Conservation (phyloP, 495 filamentous ascomycete species). For the Xylaria telfairii region DNA sequence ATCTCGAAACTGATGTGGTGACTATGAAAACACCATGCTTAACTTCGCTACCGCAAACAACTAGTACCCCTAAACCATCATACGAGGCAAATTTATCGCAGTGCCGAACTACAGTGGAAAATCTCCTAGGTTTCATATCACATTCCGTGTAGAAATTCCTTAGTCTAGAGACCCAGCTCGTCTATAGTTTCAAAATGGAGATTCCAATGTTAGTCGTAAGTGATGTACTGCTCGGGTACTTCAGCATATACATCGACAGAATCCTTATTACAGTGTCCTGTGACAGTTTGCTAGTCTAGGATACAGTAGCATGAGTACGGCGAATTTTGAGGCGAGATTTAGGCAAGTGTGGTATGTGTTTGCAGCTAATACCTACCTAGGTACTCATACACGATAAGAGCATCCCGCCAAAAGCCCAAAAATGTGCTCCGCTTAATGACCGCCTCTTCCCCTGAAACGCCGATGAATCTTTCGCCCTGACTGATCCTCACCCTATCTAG, state of each 20-base stretch:
- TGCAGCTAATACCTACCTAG: background rate
- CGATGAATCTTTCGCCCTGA: background rate
- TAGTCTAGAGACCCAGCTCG: too few species aligned
- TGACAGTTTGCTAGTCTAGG: background rate
- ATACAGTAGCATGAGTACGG: background rate
- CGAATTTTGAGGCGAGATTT: background rate
- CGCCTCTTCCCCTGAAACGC: slow-evolving; percentile 6
- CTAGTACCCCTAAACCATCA: too few species aligned
- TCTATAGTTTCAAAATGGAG: background rate
- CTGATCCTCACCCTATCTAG: slow-evolving; percentile 41
- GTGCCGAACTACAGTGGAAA: too few species aligned
- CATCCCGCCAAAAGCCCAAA: background rate
- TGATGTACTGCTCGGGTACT: background rate
- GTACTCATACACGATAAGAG: background rate
- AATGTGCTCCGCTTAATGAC: background rate
- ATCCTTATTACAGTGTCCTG: background rate
- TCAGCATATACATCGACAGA: background rate
- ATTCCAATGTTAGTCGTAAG: background rate
- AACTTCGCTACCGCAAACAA: too few species aligned
- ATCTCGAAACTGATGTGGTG: too few species aligned
- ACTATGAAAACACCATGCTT: too few species aligned
- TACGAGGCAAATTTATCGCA: too few species aligned
- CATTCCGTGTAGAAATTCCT: too few species aligned
- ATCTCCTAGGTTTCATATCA: too few species aligned
- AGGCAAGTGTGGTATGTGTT: background rate